Percentiles rank a stretch among this genome's conserved stretches.
Evolutionary conservation across 306 rosid genomes (phyloP).

Genomic region (Boehmeria nivea): DNA sequence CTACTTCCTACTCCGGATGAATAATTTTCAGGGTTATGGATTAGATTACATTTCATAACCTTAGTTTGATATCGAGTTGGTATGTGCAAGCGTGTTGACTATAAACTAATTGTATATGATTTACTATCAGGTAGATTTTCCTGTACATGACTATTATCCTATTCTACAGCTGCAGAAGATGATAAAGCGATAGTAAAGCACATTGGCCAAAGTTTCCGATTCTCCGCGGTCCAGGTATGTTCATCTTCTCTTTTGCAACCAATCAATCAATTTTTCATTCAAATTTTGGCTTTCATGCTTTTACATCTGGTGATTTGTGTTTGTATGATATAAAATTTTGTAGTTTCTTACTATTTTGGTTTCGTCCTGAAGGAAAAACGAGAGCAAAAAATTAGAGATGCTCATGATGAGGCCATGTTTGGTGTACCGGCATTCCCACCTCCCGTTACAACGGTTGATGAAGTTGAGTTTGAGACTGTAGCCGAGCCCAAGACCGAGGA

Average conservation of each 20-base stretch:
- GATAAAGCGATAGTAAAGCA: conserved; percentile 67
- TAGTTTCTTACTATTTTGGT: conserved; percentile 7
- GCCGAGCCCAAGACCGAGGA: conserved; percentile 53
- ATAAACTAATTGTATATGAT: too few species aligned
- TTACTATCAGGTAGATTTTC: too few species aligned
- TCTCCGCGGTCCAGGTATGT: conserved; percentile 71
- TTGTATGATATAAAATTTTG: background rate
- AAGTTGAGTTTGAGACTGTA: conserved; percentile 42
- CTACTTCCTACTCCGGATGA: too few species aligned
- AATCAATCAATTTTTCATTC: background rate
- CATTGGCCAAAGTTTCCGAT: conserved; percentile 87
- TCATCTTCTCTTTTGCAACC: background rate
- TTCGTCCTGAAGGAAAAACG: conserved; percentile 52
- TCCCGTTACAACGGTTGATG: conserved; percentile 35
- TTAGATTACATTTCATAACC: too few species aligned
- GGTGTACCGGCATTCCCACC: conserved; percentile 46
- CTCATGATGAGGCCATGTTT: conserved; percentile 94
- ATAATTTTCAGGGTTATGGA: too few species aligned
- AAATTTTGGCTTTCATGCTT: background rate
- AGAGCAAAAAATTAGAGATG: conserved; percentile 74
- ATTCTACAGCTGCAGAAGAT: conserved; percentile 75
- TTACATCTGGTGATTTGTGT: background rate
- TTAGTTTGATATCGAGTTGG: too few species aligned
- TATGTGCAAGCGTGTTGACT: too few species aligned
- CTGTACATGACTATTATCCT: background rate